These are phyloP conservation scores for Ustilago xerochloae DNA, from an alignment of 1,284 basidiomycete genomes.

Conservation along the genomic window DNA sequence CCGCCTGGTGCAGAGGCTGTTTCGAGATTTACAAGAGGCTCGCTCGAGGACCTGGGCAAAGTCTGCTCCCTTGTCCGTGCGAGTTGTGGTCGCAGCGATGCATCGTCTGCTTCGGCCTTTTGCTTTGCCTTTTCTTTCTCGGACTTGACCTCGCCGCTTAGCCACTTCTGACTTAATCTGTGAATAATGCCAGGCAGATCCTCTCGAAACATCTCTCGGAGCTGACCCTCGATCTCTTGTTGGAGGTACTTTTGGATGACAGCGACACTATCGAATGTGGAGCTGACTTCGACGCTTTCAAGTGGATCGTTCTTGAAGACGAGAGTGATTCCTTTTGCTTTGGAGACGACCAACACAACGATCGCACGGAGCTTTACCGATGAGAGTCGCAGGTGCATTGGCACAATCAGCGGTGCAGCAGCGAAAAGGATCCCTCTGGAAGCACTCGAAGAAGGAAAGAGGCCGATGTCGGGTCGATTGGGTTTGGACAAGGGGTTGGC, in stretches of 20 bases:
- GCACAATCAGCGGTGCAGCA: conserved; percentile 73
- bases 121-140: conserved; percentile 43
- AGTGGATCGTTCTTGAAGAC: conserved; percentile 99
- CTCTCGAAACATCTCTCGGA: conserved; percentile 97
- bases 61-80: conserved; percentile 11
- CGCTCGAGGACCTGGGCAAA: conserved; percentile 34
- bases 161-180: conserved; percentile 91
- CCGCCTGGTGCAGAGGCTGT: conserved; percentile 36
- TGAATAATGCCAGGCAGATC: conserved; percentile 98
- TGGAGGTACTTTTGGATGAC: conserved; percentile 81
- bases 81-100: background rate
- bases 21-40: conserved; percentile 26
- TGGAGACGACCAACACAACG: conserved; percentile 95
- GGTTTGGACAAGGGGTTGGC: conserved; percentile 86
- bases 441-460: conserved; percentile 56
- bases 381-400: conserved; percentile 97
- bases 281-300: conserved; percentile 96
- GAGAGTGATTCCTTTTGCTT: conserved; percentile 93
- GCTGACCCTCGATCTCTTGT: conserved; percentile 90
- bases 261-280: conserved; percentile 96
- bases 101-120: conserved; percentile 14
- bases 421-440: conserved; percentile 66
- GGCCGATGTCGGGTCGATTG: conserved; percentile 44
- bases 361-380: conserved; percentile 93
- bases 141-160: conserved; percentile 68